A percentile compares a stretch with the other conserved stretches of the same genome.
Evolutionary conservation across 2,329 filamentous ascomycete species (phyloP).

Genomic region (Aspergillus clavatus): DNA sequence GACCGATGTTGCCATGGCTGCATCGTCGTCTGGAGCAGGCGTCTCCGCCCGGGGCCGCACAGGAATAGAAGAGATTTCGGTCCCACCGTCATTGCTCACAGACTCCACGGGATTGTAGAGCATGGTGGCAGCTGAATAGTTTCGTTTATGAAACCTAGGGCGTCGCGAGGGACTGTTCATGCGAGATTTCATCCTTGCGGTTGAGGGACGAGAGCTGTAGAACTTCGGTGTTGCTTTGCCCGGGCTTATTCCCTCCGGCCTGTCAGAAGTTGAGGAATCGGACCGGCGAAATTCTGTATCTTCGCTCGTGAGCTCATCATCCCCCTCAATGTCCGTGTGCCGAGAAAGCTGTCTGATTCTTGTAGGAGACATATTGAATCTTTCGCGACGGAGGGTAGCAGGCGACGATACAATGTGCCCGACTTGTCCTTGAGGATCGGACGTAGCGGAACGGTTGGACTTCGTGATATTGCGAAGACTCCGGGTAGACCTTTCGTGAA

Average conservation of each 20-base stretch:
- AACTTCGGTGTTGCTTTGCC: conserved; percentile 30
- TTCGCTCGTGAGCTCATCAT: conserved; percentile 82
- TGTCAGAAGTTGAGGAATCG: conserved; percentile 14
- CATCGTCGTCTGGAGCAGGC: conserved; percentile 33
- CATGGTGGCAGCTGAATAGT: conserved; percentile 76
- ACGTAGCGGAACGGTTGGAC: conserved; percentile 50
- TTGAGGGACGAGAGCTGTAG: conserved; percentile 38
- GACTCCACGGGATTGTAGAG: conserved; percentile 66
- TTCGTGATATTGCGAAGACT: conserved; percentile 46
- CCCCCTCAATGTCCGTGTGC: conserved; percentile 79
- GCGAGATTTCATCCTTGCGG: conserved; percentile 38
- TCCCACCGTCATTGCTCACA: conserved; percentile 39
- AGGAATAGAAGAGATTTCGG: conserved; percentile 20
- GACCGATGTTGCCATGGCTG: conserved; percentile 33
- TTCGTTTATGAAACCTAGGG: conserved; percentile 59
- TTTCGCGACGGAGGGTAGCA: conserved; percentile 33
- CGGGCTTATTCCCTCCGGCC: conserved; percentile 11
- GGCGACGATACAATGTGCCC: conserved; percentile 29
- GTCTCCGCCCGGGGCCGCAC: conserved; percentile 22
- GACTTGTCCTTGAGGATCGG: conserved; percentile 52
- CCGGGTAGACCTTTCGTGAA: conserved; percentile 29
- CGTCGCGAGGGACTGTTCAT: conserved; percentile 32
- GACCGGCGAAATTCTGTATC: conserved; percentile 47
- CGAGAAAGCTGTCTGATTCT: conserved; percentile 44
- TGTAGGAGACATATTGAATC: conserved; percentile 23